Base-by-base conservation (phyloP, 2,329 filamentous ascomycete species). In the Verticillium dahliae region DNA sequence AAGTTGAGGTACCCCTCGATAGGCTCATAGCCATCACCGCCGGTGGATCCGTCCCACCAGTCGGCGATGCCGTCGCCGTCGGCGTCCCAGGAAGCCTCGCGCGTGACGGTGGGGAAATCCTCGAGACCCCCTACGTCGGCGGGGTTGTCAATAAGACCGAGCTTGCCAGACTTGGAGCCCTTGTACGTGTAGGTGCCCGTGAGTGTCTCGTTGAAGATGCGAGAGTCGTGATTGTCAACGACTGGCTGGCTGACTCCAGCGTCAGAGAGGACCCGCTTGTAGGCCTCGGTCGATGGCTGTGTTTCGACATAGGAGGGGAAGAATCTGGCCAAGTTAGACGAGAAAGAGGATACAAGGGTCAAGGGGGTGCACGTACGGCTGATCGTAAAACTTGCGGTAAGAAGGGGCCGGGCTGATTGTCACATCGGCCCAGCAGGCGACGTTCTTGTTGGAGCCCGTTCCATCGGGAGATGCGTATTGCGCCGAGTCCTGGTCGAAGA, bases 181-280 rank as follows among this genome's bases (percentile, higher is more conserved):
- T 63, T 67, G 60, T 72, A 74, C 1, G 69, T 71, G 22, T 65
- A 63, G 1, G 71, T 72, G 14, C 70, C 70, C 0, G 64, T 63
- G 11, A 70, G 62, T 0, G 72, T 74, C 59, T 74, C 72, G 9
- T 68, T 62, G 33, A 73, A 59, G 61, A 74, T 73, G 55, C 72
- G 72, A 54, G 65, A 68, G 59, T 74, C 72, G 57, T 74, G 72
- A 35, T 67, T 65, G 60, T 74, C 72, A 35, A 67, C 64, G 3
- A 69, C 66, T 2, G 72, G 72, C 56, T 71, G 70, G 14, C 66
- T 68, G 13, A 64, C 72, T 15, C 72, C 72, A 4, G 67, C 66
- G 62, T 74, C 72, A 33, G 70, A 73, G 22, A 74, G 66, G 0
- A 74, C 72, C 18, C 69, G 69, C 57, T 74, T 74, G 65, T 73